A percentile compares a stretch with the other conserved stretches of the same genome.
Evolutionary conservation across 768 basidiomycete genomes (phyloP).

Genomic region (Amanita pseudoporphyria): DNA sequence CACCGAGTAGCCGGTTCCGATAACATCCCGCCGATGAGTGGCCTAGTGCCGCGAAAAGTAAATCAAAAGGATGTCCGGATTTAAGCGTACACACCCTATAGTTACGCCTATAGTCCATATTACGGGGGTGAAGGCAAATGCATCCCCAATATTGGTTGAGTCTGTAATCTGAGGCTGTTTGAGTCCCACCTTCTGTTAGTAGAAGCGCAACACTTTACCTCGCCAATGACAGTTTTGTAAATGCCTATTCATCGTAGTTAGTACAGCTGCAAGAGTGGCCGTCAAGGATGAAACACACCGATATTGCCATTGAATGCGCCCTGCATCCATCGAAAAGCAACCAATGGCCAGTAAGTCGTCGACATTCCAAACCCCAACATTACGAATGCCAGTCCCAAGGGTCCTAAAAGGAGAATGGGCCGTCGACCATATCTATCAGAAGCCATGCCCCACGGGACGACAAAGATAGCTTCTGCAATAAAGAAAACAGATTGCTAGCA

Average conservation of each 20-base stretch:
- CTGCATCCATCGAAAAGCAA: constrained; percentile 11
- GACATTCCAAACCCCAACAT: constrained; percentile 35
- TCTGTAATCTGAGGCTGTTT: constrained; percentile 36
- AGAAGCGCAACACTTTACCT: not conserved
- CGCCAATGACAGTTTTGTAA: not conserved
- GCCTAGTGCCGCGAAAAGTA: constrained; percentile 12
- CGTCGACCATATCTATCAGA: constrained; percentile 35
- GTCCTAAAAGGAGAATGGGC: constrained; percentile 34
- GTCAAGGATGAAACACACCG: not conserved
- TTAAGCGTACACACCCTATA: constrained; percentile 17
- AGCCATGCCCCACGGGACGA: constrained; percentile 34
- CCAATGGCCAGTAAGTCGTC: constrained; percentile 25
- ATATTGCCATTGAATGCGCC: constrained; percentile 2
- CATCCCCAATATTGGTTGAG: constrained; percentile 28
- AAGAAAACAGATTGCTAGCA: constrained; percentile 35
- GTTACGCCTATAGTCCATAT: constrained; percentile 26
- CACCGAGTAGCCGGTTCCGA: constrained; percentile 19
- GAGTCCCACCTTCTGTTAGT: not conserved
- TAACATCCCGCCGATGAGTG: constrained; percentile 22
- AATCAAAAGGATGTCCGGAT: not conserved
- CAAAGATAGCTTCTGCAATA: constrained; percentile 30
- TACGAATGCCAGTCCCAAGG: constrained; percentile 27
- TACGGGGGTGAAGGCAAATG: constrained; percentile 24
- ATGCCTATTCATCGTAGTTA: constrained; percentile 16
- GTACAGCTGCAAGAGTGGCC: constrained; percentile 23